These are phyloP conservation scores for Beauveria sp. DNA, from an alignment of 2,329 filamentous ascomycete species.

Conservation along the genomic window DNA sequence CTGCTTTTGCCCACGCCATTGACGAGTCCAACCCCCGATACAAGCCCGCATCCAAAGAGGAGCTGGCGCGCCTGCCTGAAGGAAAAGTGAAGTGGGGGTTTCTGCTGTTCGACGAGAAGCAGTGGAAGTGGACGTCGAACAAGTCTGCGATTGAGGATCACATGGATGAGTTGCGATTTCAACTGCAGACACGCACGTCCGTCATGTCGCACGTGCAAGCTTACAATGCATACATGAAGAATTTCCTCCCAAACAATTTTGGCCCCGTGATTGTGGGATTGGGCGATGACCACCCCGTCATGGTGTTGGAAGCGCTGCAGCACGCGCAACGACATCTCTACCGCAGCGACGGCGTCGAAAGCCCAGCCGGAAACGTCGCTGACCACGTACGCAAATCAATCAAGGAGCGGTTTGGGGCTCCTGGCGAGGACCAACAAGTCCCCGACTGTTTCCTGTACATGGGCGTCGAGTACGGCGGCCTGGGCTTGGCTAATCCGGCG, in stretches of 20 bases:
- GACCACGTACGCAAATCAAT: constrained; percentile 40
- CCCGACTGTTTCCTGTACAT: constrained; percentile 34
- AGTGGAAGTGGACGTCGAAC: constrained; percentile 7
- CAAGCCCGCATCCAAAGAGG: background rate
- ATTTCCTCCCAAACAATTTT: constrained; percentile 52
- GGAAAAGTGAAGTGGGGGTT: constrained; percentile 54
- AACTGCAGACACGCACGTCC: constrained; percentile 44
- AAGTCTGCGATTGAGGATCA: constrained; percentile 39
- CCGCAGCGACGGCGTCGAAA: background rate
- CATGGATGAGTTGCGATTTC: constrained; percentile 46
- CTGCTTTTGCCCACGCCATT: constrained; percentile 36
- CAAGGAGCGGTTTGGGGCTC: constrained; percentile 36
- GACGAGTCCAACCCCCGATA: constrained; percentile 12
- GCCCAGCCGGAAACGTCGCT: constrained; percentile 37
- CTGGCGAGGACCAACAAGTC: constrained; percentile 22
- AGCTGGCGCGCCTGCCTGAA: constrained; percentile 31
- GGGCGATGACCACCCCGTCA: constrained; percentile 6
- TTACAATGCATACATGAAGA: constrained; percentile 50
- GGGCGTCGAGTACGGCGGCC: constrained; percentile 30
- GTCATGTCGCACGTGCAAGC: constrained; percentile 52
- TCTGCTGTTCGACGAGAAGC: constrained; percentile 38
- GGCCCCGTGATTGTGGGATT: constrained; percentile 38
- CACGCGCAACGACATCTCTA: constrained; percentile 6
- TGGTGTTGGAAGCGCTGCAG: constrained; percentile 8
- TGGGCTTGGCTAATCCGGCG: constrained; percentile 30